phyloP scores from a whole-genome alignment of 768 basidiomycete species.

The Ephemerocybe angulata region DNA sequence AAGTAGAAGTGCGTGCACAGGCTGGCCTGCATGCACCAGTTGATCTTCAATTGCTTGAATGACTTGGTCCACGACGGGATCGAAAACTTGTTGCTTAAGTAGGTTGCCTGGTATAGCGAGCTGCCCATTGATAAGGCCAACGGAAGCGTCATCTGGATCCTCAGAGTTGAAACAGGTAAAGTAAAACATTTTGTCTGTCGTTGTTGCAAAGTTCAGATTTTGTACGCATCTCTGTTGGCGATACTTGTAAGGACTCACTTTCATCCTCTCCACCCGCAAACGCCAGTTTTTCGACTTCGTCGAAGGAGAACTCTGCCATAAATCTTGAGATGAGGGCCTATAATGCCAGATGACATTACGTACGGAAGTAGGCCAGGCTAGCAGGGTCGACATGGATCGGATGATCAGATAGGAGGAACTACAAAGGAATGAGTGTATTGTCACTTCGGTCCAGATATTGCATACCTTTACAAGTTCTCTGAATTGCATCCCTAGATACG shows the following conservation, averaged over 20 bases:
- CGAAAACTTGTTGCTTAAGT: constrained; percentile 80
- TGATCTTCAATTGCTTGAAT: constrained; percentile 78
- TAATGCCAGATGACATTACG: background rate
- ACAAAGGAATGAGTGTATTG: background rate
- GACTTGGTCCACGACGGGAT: constrained; percentile 83
- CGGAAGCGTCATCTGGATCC: constrained; percentile 74
- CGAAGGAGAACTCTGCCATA: constrained; percentile 71
- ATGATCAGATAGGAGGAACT: constrained; percentile 70
- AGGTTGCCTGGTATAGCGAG: constrained; percentile 78
- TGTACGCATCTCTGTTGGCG: no score
- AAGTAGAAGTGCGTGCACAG: constrained; percentile 78
- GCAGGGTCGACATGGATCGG: constrained; percentile 80
- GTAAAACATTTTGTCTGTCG: constrained; percentile 79
- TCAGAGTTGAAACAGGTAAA: constrained; percentile 90
- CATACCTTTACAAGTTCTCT: constrained; percentile 73
- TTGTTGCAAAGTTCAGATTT: no score
- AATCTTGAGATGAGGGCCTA: constrained; percentile 6
- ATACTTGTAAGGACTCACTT: no score
- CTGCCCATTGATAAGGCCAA: constrained; percentile 81
- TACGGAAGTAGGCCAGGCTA: constrained; percentile 79
- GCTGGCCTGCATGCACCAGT: constrained; percentile 58
- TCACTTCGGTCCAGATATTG: background rate
- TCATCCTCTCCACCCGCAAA: constrained; percentile 75
- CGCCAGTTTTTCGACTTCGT: constrained; percentile 81
- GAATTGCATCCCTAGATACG: constrained; percentile 87